Evolutionary conservation across 176 grass and related monocot genomes (phyloP).

Genomic region (Secale cereale): DNA sequence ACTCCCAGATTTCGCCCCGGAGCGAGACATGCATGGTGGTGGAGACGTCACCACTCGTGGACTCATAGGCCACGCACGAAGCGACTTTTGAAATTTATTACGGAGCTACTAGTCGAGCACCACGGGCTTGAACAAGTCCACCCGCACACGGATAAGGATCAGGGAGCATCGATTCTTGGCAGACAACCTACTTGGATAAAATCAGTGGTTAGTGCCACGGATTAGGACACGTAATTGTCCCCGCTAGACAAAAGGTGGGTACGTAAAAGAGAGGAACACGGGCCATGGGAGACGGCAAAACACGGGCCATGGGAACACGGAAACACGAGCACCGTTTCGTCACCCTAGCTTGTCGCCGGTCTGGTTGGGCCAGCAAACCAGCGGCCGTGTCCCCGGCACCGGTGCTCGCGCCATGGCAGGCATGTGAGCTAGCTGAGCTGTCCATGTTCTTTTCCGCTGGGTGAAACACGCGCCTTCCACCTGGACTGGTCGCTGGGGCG

Average conservation of each 20-base stretch:
- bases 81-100: not conserved
- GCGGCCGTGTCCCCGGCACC: conserved; percentile 20
- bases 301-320: not conserved
- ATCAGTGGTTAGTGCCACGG: not conserved
- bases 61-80: not conserved
- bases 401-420: conserved; percentile 19
- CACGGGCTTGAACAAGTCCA: conserved; percentile 14
- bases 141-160: conserved; percentile 32
- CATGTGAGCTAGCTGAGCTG: not conserved
- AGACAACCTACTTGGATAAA: not conserved
- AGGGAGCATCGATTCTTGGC: not conserved
- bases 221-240: not conserved
- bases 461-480: conserved; percentile 14
- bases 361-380: conserved; percentile 12
- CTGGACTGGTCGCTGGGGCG: not conserved
- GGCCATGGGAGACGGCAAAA: not conserved
- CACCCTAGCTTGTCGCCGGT: conserved; percentile 20
- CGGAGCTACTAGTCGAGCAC: conserved; percentile 3
- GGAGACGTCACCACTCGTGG: not conserved
- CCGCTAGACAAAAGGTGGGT: not conserved
- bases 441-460: not conserved
- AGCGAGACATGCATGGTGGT: not conserved
- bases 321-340: not conserved
- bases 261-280: not conserved
- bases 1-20: not conserved